phyloP scores from a whole-genome alignment of 1,284 basidiomycete genomes.

The Leccinum griseonigrum region DNA sequence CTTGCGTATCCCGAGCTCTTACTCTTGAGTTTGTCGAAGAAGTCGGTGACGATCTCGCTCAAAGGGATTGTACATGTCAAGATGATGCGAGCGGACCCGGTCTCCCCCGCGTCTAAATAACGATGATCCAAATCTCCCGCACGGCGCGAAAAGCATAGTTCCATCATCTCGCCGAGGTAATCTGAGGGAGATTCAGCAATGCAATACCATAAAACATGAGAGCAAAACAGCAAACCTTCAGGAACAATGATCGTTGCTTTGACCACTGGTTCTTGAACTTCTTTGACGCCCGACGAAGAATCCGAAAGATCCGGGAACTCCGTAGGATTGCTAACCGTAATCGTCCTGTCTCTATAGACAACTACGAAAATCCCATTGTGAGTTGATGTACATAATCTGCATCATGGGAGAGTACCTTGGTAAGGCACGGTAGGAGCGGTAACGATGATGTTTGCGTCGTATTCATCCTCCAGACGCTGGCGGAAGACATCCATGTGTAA shows the following conservation, averaged over 20 bases:
- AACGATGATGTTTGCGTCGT: conserved; percentile 85
- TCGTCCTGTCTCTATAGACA: conserved; percentile 67
- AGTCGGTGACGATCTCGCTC: conserved; percentile 89
- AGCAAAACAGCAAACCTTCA: conserved; percentile 54
- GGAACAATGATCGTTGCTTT: conserved; percentile 93
- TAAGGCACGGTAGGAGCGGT: conserved; percentile 95
- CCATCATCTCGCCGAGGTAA: conserved; percentile 91
- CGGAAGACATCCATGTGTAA: conserved; percentile 98
- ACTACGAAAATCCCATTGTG: conserved; percentile 44
- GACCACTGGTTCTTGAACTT: conserved; percentile 87
- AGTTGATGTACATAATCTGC: background rate
- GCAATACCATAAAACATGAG: conserved; percentile 1
- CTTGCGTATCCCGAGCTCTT: conserved; percentile 90
- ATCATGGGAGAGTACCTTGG: conserved; percentile 51
- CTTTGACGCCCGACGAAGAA: conserved; percentile 58
- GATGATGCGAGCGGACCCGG: conserved; percentile 62
- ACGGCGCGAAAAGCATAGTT: conserved; percentile 79
- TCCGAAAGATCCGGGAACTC: conserved; percentile 86
- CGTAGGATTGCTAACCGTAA: conserved; percentile 84
- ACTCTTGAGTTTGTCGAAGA: conserved; percentile 91
- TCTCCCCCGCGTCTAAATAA: conserved; percentile 67
- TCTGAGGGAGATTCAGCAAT: conserved; percentile 41
- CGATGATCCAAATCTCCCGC: conserved; percentile 77
- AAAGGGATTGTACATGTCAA: conserved; percentile 83
- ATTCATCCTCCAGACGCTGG: conserved; percentile 96